Conservation (phyloP, 257 asterid genomes). For the Penstemon eatonii region DNA sequence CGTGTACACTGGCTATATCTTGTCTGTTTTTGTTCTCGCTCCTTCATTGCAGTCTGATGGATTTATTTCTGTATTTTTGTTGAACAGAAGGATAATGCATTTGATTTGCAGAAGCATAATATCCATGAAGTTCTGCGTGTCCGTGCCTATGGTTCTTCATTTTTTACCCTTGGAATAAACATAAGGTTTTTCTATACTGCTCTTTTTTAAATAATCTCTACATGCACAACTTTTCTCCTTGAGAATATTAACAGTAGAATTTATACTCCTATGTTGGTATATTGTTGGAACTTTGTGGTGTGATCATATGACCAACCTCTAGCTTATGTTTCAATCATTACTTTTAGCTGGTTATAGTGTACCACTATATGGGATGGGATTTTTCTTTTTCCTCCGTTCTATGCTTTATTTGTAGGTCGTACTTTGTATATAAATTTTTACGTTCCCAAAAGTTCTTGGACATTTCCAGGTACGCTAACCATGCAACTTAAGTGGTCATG, state of each 20-base stretch:
- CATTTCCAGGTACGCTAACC: neutral
- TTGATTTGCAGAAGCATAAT: conserved; percentile 56
- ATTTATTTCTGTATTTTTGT: conserved; percentile 23
- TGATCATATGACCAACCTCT: neutral
- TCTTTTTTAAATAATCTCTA: conserved; percentile 19
- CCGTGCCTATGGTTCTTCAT: conserved; percentile 95
- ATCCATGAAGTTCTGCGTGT: conserved; percentile 74
- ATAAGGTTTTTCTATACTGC: conserved; percentile 55
- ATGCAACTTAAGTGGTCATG: neutral
- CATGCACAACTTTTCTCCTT: conserved; percentile 18
- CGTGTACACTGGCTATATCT: neutral
- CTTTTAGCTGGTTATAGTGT: conserved; percentile 10
- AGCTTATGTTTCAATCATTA: neutral
- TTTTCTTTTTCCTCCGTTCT: neutral
- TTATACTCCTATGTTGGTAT: neutral
- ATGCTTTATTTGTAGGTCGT: neutral
- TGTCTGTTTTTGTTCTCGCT: neutral
- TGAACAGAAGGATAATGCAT: conserved; percentile 46
- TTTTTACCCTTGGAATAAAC: conserved; percentile 92
- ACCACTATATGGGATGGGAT: neutral
- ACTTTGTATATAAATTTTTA: neutral
- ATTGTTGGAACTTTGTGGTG: conserved; percentile 5
- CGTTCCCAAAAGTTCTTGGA: neutral
- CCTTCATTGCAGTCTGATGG: conserved; percentile 16
- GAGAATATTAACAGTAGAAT: conserved; percentile 9